Conservation (phyloP, 495 filamentous ascomycete genomes). For the Podospora conica region DNA sequence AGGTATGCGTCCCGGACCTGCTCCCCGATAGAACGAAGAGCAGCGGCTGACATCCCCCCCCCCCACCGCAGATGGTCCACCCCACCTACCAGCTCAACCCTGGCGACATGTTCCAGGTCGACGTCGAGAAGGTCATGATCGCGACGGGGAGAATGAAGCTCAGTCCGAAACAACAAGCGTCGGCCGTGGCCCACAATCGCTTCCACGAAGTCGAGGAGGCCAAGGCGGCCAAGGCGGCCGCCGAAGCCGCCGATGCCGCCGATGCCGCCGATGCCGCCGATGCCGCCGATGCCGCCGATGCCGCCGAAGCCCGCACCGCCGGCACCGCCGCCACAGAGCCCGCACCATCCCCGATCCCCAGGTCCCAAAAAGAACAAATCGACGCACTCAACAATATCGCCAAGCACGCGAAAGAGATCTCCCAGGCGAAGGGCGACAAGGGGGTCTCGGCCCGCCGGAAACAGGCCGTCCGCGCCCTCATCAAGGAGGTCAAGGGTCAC, state of each 20-base stretch:
- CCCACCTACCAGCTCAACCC: constrained; percentile 95
- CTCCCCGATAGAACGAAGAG: not conserved
- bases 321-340: not conserved
- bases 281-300: constrained; percentile 9
- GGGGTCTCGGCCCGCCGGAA: constrained; percentile 28
- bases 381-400: constrained; percentile 22
- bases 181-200: not conserved
- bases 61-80: constrained; percentile 66
- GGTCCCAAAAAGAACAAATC: constrained; percentile 9
- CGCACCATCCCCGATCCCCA: not conserved
- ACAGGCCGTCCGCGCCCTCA: constrained; percentile 29
- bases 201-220: constrained; percentile 6
- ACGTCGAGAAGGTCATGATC: constrained; percentile 76
- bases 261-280: constrained; percentile 5
- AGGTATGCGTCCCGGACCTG: constrained; percentile 48
- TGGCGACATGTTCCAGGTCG: constrained; percentile 95
- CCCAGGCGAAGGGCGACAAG: constrained; percentile 12
- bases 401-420: constrained; percentile 23
- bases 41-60: not conserved
- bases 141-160: constrained; percentile 72
- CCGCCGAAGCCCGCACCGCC: not conserved
- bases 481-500: constrained; percentile 24
- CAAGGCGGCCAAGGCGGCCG: constrained; percentile 25
- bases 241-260: constrained; percentile 10
- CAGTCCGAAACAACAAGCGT: constrained; percentile 1